Percentiles rank a stretch among this genome's conserved stretches.
These are phyloP conservation scores for Suillus cothurnatus DNA, from an alignment of 768 basidiomycete genomes.

Conservation along the genomic window DNA sequence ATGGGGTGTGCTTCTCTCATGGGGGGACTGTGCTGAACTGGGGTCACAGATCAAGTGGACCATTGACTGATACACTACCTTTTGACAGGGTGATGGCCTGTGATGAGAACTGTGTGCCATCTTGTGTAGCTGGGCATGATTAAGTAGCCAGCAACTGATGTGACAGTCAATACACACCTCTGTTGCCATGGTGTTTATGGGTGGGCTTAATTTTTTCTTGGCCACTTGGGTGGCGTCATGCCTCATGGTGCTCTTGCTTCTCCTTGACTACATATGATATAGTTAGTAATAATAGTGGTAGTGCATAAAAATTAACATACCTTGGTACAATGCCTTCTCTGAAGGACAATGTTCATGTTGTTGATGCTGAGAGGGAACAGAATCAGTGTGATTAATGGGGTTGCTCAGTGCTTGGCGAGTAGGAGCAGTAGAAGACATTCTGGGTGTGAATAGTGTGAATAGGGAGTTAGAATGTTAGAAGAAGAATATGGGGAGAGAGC, in stretches of 20 bases:
- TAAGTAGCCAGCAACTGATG: too few species aligned
- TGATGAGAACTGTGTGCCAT: too few species aligned
- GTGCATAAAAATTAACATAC: background rate
- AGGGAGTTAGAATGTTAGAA: too few species aligned
- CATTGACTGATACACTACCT: too few species aligned
- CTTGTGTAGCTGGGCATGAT: too few species aligned
- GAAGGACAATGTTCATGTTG: background rate
- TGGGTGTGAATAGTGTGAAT: too few species aligned
- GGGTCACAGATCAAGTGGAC: too few species aligned
- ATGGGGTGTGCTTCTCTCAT: too few species aligned
- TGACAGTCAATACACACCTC: background rate
- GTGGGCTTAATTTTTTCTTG: background rate
- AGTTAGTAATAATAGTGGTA: too few species aligned
- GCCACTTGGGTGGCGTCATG: background rate
- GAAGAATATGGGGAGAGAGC: too few species aligned
- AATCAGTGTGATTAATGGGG: background rate
- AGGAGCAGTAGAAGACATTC: constrained; percentile 1
- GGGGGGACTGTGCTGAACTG: too few species aligned
- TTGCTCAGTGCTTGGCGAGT: background rate
- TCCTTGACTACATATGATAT: background rate
- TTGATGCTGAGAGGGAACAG: background rate
- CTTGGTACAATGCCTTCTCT: background rate
- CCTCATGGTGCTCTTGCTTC: background rate
- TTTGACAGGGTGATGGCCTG: too few species aligned
- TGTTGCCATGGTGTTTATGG: background rate